phyloP scores from a whole-genome alignment of 208 protist genomes.

The Trypanosomatidae sp. region DNA sequence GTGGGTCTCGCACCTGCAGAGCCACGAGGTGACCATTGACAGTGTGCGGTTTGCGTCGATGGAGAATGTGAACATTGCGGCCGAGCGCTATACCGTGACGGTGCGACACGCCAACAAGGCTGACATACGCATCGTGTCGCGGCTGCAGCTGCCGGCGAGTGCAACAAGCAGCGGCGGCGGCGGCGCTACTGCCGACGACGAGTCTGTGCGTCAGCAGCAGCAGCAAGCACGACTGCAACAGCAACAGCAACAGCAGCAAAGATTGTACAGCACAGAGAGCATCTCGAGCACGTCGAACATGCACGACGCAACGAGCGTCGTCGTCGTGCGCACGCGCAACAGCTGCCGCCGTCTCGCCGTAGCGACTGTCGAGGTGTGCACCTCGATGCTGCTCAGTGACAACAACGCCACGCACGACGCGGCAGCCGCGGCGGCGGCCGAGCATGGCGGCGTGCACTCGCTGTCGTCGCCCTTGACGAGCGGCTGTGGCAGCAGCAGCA shows the following conservation, averaged over 20 bases:
- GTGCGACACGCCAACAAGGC: conserved; percentile 75
- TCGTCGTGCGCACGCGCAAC: conserved; percentile 66
- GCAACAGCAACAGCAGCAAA: too few species aligned
- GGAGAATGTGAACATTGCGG: conserved; percentile 50
- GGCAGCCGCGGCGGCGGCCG: conserved; percentile 1
- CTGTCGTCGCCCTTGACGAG: background rate
- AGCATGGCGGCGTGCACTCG: background rate
- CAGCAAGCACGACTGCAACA: too few species aligned
- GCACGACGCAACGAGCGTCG: conserved; percentile 47
- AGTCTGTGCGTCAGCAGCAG: too few species aligned
- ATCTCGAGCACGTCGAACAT: conserved; percentile 37
- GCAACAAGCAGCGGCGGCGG: background rate
- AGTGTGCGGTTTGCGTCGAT: conserved; percentile 54
- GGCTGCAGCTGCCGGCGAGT: conserved; percentile 22
- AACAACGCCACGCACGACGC: conserved; percentile 2
- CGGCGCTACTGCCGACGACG: too few species aligned
- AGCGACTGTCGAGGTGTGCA: conserved; percentile 41
- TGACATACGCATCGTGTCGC: conserved; percentile 75
- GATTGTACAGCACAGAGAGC: conserved; percentile 61
- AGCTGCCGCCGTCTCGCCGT: conserved; percentile 75
- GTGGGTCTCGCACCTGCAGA: conserved; percentile 53
- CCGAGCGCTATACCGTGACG: conserved; percentile 44
- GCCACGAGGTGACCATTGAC: conserved; percentile 68
- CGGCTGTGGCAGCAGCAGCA: background rate
- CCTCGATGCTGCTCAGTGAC: conserved; percentile 12